Evolutionary conservation across 768 basidiomycete species (phyloP).

Genomic region (Phaeotremella fagi): DNA sequence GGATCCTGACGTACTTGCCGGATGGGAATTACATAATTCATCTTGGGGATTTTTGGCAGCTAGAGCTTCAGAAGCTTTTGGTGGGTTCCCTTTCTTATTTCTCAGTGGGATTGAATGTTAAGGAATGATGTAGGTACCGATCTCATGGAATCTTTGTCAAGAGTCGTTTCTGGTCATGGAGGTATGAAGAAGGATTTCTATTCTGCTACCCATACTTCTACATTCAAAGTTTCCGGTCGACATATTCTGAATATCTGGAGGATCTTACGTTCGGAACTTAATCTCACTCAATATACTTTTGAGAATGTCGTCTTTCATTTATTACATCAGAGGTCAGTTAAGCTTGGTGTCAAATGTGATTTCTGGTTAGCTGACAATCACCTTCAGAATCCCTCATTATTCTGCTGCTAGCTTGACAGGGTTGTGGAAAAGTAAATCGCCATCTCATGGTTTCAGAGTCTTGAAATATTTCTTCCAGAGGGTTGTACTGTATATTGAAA

Average conservation of each 20-base stretch:
- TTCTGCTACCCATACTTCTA: constrained; percentile 68
- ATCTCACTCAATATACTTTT: constrained; percentile 72
- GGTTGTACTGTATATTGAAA: constrained; percentile 65
- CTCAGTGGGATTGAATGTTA: constrained; percentile 11
- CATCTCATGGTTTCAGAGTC: constrained; percentile 57
- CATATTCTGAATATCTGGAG: constrained; percentile 93
- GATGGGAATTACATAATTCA: constrained; percentile 82
- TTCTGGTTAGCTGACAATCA: background rate
- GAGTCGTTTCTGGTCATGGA: constrained; percentile 56
- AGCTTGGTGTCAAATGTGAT: too few species aligned
- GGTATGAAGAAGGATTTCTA: constrained; percentile 53
- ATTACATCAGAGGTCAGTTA: constrained; percentile 64
- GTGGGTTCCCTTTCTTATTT: constrained; percentile 30
- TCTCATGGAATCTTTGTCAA: constrained; percentile 65
- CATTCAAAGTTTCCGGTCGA: constrained; percentile 76
- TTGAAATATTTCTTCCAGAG: constrained; percentile 63
- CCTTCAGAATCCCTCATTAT: constrained; percentile 71
- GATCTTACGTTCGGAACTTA: constrained; percentile 79
- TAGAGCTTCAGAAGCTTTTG: constrained; percentile 54
- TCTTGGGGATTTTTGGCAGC: constrained; percentile 87
- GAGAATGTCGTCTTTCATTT: constrained; percentile 85
- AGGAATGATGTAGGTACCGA: constrained; percentile 58
- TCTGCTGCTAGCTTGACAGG: constrained; percentile 58
- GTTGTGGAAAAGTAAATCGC: constrained; percentile 63
- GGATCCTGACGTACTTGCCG: constrained; percentile 86